These are phyloP conservation scores for Trichoderma parareesei DNA, from an alignment of 495 filamentous ascomycete species.

Conservation along the genomic window DNA sequence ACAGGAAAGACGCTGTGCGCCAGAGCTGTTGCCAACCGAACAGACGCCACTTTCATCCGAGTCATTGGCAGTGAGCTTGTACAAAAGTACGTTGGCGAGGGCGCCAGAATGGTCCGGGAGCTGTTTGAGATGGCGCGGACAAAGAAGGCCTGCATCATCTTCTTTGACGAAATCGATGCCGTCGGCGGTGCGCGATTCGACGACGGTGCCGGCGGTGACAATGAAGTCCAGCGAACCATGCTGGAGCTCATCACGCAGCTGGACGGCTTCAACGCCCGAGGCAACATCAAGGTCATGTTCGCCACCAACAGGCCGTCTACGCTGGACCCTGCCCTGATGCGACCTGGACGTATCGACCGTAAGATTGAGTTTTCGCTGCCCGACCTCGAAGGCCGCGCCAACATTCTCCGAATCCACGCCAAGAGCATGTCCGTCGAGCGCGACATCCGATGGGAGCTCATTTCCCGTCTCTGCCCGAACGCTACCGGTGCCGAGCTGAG, in stretches of 20 bases:
- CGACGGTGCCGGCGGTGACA: slow-evolving; percentile 94
- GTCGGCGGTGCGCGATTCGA: slow-evolving; percentile 98
- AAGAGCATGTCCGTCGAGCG: slow-evolving; percentile 99
- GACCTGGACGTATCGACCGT: slow-evolving; percentile 93
- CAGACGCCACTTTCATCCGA: slow-evolving; percentile 96
- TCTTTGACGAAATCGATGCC: slow-evolving; percentile 99
- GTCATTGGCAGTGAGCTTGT: slow-evolving; percentile 96
- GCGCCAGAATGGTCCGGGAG: slow-evolving; percentile 95
- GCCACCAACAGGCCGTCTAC: slow-evolving; percentile 96
- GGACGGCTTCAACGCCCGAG: slow-evolving; percentile 93
- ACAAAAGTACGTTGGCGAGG: slow-evolving; percentile 98
- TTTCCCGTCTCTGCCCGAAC: slow-evolving; percentile 93
- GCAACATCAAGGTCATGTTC: slow-evolving; percentile 99
- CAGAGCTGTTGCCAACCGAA: slow-evolving; percentile 92
- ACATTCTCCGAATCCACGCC: slow-evolving; percentile 95
- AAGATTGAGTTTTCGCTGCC: slow-evolving; percentile 98
- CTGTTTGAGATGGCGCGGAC: slow-evolving; percentile 99
- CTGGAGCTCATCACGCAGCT: slow-evolving; percentile 96
- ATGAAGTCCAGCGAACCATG: slow-evolving; percentile 99
- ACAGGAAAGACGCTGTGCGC: slow-evolving; percentile 98
- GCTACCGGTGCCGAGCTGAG: slow-evolving; percentile 89
- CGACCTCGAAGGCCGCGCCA: slow-evolving; percentile 91
- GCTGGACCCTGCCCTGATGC: slow-evolving; percentile 91
- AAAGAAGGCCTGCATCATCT: slow-evolving; percentile 99
- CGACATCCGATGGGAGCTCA: slow-evolving; percentile 97